A percentile compares a stretch with the other conserved stretches of the same genome.
These are phyloP conservation scores for Phytophthora sp. DNA, from an alignment of 352 stramenopile genomes.

Conservation along the genomic window DNA sequence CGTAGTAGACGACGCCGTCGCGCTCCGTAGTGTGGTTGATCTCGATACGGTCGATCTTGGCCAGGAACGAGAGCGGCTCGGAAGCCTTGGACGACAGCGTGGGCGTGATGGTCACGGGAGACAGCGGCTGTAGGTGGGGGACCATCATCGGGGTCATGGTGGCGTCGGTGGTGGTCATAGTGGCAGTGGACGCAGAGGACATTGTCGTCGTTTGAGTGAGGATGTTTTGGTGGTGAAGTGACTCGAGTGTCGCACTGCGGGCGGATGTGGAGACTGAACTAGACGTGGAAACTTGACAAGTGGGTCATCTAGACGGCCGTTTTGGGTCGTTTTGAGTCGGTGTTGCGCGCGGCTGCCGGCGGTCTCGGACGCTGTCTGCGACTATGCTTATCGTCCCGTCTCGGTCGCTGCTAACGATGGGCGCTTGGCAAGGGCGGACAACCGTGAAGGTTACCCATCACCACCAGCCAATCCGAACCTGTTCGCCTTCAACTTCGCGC, in stretches of 20 bases:
- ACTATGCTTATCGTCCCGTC: too few species aligned
- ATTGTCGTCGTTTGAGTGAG: too few species aligned
- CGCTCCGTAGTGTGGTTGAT: slow-evolving; percentile 47
- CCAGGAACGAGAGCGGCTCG: slow-evolving; percentile 38
- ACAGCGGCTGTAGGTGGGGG: slow-evolving; percentile 33
- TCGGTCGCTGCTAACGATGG: too few species aligned
- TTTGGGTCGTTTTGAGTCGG: too few species aligned
- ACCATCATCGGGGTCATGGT: slow-evolving; percentile 6
- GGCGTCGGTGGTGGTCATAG: too few species aligned
- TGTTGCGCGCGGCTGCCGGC: too few species aligned
- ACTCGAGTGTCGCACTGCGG: background rate
- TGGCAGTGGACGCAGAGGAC: too few species aligned
- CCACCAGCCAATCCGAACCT: slow-evolving; percentile 16
- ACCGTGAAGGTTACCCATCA: slow-evolving; percentile 31
- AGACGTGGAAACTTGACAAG: too few species aligned
- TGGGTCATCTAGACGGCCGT: too few species aligned
- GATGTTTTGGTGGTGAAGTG: too few species aligned
- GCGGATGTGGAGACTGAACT: too few species aligned
- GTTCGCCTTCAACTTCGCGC: slow-evolving; percentile 17
- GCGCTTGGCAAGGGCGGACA: slow-evolving; percentile 21
- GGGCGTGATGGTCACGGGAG: slow-evolving; percentile 34
- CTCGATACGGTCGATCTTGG: slow-evolving; percentile 54
- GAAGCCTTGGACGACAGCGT: slow-evolving; percentile 32
- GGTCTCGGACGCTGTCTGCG: too few species aligned
- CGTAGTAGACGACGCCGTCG: slow-evolving; percentile 54